phyloP scores from a whole-genome alignment of 441 rosid genomes.

The Populus hybrid region DNA sequence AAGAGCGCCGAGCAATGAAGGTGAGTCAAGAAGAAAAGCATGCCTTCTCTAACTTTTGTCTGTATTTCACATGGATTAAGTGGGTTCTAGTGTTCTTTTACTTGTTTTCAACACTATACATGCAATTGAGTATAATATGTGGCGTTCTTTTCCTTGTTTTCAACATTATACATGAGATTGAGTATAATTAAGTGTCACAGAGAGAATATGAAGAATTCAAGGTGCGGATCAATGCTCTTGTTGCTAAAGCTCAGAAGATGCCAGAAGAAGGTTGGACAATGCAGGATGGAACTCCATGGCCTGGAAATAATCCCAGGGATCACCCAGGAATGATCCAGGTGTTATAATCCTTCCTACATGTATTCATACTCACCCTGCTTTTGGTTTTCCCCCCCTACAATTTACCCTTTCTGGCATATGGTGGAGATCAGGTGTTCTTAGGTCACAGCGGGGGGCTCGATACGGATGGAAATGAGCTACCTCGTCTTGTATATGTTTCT shows the following conservation, averaged over 20 bases:
- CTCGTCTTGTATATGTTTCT: conserved; percentile 97
- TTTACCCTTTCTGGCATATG: conserved; percentile 6
- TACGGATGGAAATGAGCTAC: conserved; percentile 95
- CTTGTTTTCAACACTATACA: background rate
- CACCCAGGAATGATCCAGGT: conserved; percentile 99
- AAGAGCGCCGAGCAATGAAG: conserved; percentile 98
- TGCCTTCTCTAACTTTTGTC: background rate
- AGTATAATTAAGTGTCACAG: conserved; percentile 29
- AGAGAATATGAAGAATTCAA: conserved; percentile 99
- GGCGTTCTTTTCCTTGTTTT: background rate
- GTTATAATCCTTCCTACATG: conserved; percentile 10
- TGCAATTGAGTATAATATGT: background rate
- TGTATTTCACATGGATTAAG: background rate
- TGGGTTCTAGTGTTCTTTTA: background rate
- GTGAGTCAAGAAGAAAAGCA: conserved; percentile 32
- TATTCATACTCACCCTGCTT: background rate
- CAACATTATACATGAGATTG: background rate
- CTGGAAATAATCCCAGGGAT: conserved; percentile 95
- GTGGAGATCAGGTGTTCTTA: conserved; percentile 66
- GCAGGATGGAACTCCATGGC: conserved; percentile 99
- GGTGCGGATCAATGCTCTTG: conserved; percentile 96
- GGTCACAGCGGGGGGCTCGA: conserved; percentile 97
- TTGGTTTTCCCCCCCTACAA: background rate
- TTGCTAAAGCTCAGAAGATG: conserved; percentile 93
- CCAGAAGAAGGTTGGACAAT: conserved; percentile 99